These are phyloP conservation scores for Ganoderma multipileum DNA, from an alignment of 1,284 basidiomycete genomes.

Conservation along the genomic window DNA sequence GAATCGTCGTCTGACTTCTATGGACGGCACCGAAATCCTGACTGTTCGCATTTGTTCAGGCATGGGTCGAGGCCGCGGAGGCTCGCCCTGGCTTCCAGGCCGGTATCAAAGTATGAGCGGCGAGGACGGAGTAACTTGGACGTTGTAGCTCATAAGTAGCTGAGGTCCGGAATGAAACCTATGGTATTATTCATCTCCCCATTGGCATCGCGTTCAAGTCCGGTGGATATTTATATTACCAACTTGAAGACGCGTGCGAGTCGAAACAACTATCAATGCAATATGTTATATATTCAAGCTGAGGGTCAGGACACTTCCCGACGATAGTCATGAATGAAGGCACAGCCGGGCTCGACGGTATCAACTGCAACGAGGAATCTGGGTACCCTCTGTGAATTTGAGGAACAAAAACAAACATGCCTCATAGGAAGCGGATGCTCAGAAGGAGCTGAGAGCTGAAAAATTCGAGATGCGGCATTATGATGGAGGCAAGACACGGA, in stretches of 20 bases:
- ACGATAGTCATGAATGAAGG: too few species aligned
- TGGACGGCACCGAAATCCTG: neutral
- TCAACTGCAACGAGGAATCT: too few species aligned
- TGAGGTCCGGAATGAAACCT: too few species aligned
- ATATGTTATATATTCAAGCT: too few species aligned
- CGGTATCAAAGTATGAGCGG: conserved; percentile 31
- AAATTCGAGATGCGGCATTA: conserved; percentile 62
- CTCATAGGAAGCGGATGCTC: conserved; percentile 31
- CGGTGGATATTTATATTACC: too few species aligned
- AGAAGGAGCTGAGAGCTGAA: conserved; percentile 53
- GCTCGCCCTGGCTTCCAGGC: conserved; percentile 36
- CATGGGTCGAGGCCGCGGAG: conserved; percentile 35
- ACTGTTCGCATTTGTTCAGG: conserved; percentile 16
- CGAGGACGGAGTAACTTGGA: neutral
- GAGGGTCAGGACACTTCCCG: neutral
- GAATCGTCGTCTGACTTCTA: neutral
- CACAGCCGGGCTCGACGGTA: too few species aligned
- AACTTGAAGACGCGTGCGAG: too few species aligned
- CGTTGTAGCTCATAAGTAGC: neutral
- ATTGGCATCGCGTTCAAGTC: too few species aligned
- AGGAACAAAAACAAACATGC: conserved; percentile 12
- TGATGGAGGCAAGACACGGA: conserved; percentile 60
- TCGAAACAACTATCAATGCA: too few species aligned
- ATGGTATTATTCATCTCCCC: too few species aligned
- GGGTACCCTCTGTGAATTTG: too few species aligned